Conservation (phyloP, 2,329 filamentous ascomycete genomes). For the Fusarium chaquense region DNA sequence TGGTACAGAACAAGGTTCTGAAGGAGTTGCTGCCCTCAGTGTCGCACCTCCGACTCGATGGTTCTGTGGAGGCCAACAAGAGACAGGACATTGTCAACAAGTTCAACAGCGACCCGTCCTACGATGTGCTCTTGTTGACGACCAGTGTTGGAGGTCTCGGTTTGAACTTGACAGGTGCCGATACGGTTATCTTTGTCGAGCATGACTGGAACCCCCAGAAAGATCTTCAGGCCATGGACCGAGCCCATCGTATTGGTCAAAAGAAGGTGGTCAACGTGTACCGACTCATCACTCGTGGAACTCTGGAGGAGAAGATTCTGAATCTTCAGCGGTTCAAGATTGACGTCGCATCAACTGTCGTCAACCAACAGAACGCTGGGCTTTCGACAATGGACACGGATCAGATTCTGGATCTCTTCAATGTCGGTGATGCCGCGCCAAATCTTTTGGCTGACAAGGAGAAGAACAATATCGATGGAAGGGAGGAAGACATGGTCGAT, state of each 20-base stretch:
- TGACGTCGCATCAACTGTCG: constrained; percentile 96
- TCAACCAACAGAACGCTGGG: constrained; percentile 98
- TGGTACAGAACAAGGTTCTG: constrained; percentile 94
- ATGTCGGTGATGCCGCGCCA: constrained; percentile 82
- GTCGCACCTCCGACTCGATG: constrained; percentile 93
- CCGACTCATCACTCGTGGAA: constrained; percentile 93
- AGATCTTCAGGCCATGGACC: constrained; percentile 98
- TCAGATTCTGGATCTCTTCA: constrained; percentile 97
- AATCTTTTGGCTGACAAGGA: constrained; percentile 72
- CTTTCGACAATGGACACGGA: constrained; percentile 97
- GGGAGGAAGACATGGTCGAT: constrained; percentile 90
- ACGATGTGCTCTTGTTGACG: constrained; percentile 92
- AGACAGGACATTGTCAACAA: constrained; percentile 98
- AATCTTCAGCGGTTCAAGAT: constrained; percentile 99
- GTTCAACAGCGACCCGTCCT: constrained; percentile 97
- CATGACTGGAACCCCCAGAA: constrained; percentile 99
- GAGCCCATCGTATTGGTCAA: constrained; percentile 96
- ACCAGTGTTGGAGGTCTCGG: constrained; percentile 95
- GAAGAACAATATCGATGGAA: constrained; percentile 68
- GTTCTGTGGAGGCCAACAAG: constrained; percentile 90
- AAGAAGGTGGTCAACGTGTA: constrained; percentile 99
- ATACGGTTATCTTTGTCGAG: constrained; percentile 99
- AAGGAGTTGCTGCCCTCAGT: constrained; percentile 92
- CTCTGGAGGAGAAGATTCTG: constrained; percentile 97
- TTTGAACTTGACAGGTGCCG: constrained; percentile 93